Evolutionary conservation across 2,329 filamentous ascomycete genomes (phyloP), one percentile per base, ranked within the genome.

Genomic region (Paracoccidioides lutzii): DNA sequence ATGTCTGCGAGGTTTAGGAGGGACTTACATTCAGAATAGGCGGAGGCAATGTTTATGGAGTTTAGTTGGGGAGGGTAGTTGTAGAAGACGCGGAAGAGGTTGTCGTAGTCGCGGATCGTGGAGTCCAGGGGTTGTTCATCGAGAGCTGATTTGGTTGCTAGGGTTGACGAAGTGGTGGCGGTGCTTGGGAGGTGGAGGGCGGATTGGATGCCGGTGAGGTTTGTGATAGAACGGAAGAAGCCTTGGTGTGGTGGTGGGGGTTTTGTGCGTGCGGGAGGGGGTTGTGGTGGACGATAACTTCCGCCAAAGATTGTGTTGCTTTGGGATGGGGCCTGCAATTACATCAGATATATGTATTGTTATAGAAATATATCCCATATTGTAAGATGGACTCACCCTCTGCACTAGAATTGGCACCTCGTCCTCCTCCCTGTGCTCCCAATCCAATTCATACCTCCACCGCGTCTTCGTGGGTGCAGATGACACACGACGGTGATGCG

Each of bases 61-160:
- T 95, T 90, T 37, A 97, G 79, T 0, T 82, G 67, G 0, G 91
- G 91, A 0, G 89, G 76, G 68, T 94, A 88, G 70, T 96, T 95
- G 77, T 97, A 97, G 76, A 96, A 95, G 59, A 93, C 86, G 64
- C 90, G 87, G 69, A 97, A 94, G 28, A 97, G 79, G 69, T 96
- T 96, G 69, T 95, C 90, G 71, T 97, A 96, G 73, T 96, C 88
- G 63, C 88, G 87, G 49, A 96, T 78, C 28, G 90, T 79, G 60
- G 94, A 88, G 64, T 88, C 78, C 9, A 61, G 72, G 15, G 76
- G 76, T 54, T 88, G 81, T 49, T 81, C 78, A 57, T 81, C 78
- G 12, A 78, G 80, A 14, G 80, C 71, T 22, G 66, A 64, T 32
- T 77, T 71, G 56, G 46, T n/a, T 49, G 9, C 66, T 70, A 57